phyloP scores from a whole-genome alignment of 108 stramenopile species.

The Nannochloropsis salina region DNA sequence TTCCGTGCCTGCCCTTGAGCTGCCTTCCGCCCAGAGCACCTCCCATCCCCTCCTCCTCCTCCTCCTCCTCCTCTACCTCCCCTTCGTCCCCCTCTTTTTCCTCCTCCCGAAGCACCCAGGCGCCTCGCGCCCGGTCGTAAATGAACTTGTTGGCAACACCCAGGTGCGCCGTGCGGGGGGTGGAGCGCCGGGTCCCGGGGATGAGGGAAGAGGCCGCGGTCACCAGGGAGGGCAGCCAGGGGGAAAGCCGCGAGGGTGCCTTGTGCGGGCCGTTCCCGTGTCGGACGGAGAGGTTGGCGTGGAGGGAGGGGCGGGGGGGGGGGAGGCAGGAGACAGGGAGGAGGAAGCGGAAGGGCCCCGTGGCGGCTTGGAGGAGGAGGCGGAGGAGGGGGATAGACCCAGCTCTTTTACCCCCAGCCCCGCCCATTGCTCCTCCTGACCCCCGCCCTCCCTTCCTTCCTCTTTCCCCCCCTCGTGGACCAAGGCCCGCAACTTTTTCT shows the following conservation, averaged over 20 bases:
- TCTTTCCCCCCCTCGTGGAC: background rate
- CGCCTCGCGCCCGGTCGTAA: slow-evolving; percentile 26
- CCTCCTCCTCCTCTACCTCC: background rate
- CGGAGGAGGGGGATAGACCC: background rate
- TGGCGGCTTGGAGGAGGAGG: background rate
- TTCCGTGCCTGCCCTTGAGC: too few relatives aligned
- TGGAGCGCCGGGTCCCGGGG: background rate
- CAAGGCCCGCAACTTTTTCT: background rate
- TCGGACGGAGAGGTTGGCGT: background rate
- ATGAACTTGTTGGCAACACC: slow-evolving; percentile 35
- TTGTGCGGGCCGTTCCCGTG: background rate
- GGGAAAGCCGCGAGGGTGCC: background rate
- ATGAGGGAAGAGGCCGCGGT: slow-evolving; percentile 16
- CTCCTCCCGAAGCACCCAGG: slow-evolving; percentile 33
- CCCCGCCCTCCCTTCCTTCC: background rate
- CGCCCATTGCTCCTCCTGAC: background rate
- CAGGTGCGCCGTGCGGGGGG: slow-evolving; percentile 25
- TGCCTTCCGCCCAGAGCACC: too few relatives aligned
- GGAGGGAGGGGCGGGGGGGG: background rate
- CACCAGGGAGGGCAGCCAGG: slow-evolving; percentile 6
- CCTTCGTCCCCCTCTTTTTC: background rate
- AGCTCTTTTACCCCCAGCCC: background rate
- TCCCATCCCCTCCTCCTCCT: background rate
- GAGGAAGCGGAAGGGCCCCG: background rate
- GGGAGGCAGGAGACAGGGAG: background rate